Base-by-base conservation (phyloP, 2,329 filamentous ascomycete genomes). In the Fusarium anguioides region DNA sequence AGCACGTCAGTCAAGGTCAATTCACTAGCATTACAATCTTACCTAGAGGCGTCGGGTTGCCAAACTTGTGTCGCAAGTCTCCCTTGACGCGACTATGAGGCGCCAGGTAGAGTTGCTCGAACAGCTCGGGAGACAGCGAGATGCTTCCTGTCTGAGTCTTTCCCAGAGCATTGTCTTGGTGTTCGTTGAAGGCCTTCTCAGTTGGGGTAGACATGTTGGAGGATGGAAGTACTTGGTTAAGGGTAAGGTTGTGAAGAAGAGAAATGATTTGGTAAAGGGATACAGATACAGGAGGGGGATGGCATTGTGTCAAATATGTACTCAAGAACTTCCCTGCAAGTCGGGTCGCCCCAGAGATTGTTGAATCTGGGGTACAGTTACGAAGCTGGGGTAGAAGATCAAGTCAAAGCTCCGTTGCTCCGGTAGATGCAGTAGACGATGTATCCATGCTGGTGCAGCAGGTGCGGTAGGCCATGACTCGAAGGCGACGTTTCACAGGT, bases 1-100 rank as follows among this genome's bases (percentile, higher is more conserved):
- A 10, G 6, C 18, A 8, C 8, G 33, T 49, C 23, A 49, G 46
- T 18, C 4, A n/a, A 4, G 4, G 2, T 8, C 10, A 20, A 4
- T 5, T 2, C n/a, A n/a, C 1, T 8, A 0, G 0, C 1, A 9
- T 8, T 6, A 4, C 4, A 5, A 0, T 29, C 46, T 21, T 41
- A 49, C 46, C 46, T 24, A 49, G 21, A 1, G 46, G 46, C 6
- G 46, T 49, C 14, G 46, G 46, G 7, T 49, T 49, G 3, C 46
- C 46, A 15, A 49, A 9, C 33, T 49, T 49, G 21, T 40, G 46
- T 17, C 46, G 18, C 46, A 49, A 29, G 17, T 49, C 46, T 0
- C 46, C 46, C 24, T 49, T 49, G 0, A 49, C 46, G 10, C 46
- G 46, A 0, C 33, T 49, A 4, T 27, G 46, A n/a, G 46, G 46